Evolutionary conservation across 495 filamentous ascomycete genomes (phyloP).

Genomic region (Xylaria acuta): DNA sequence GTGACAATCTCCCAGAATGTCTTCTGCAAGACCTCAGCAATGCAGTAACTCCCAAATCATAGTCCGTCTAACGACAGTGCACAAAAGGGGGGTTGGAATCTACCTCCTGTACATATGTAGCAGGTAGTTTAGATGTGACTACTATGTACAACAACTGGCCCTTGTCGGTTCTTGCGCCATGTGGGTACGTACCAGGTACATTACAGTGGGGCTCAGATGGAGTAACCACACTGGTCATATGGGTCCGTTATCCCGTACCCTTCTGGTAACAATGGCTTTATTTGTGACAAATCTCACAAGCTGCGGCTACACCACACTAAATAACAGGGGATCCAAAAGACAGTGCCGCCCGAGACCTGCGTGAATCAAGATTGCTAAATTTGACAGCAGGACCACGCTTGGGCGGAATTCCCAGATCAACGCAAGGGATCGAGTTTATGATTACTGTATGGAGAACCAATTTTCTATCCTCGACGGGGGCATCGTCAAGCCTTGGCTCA

Average conservation of each 20-base stretch:
- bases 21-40: slow-evolving; percentile 25
- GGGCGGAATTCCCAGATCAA: neutral
- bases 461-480: neutral
- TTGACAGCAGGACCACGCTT: slow-evolving; percentile 25
- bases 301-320: slow-evolving; percentile 11
- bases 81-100: neutral
- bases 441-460: slow-evolving; percentile 27
- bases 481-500: slow-evolving; percentile 2
- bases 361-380: slow-evolving; percentile 28
- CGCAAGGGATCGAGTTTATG: slow-evolving; percentile 5
- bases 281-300: slow-evolving; percentile 26
- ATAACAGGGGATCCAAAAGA: slow-evolving; percentile 14
- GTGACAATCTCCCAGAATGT: slow-evolving; percentile 35
- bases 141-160: neutral
- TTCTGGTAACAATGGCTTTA: slow-evolving; percentile 25
- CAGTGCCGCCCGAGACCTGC: slow-evolving; percentile 15
- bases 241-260: slow-evolving; percentile 17
- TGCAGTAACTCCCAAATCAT: neutral
- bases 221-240: slow-evolving; percentile 17
- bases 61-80: neutral
- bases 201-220: neutral
- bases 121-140: neutral
- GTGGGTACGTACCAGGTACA: neutral
- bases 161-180: neutral
- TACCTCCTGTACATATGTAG: neutral